Conservation (phyloP, 495 filamentous ascomycete species). For the Thozetella sp. region DNA sequence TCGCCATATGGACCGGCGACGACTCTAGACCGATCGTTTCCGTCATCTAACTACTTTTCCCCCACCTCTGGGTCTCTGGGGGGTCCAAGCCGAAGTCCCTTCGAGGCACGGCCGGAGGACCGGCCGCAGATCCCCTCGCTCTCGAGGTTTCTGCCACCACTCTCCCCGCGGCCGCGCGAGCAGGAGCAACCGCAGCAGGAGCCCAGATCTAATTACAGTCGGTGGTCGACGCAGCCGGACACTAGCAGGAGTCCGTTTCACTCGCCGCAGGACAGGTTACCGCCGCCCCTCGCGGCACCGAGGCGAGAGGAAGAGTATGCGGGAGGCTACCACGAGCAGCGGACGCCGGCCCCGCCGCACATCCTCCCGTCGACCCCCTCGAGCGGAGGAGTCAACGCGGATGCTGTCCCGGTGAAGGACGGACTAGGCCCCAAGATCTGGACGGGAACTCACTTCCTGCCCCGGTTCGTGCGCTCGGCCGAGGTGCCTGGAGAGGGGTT, state of each 20-base stretch:
- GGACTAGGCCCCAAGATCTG: slow-evolving; percentile 61
- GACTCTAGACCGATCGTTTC: slow-evolving; percentile 26
- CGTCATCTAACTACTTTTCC: slow-evolving; percentile 50
- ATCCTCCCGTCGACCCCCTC: slow-evolving; percentile 39
- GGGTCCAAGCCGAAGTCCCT: slow-evolving; percentile 26
- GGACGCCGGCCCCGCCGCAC: slow-evolving; percentile 15
- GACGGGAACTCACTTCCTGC: slow-evolving; percentile 61
- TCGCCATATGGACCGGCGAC: slow-evolving; percentile 30
- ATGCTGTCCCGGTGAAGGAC: slow-evolving; percentile 49
- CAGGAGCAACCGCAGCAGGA: slow-evolving; percentile 26
- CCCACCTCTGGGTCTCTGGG: slow-evolving; percentile 22
- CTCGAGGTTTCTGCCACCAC: slow-evolving; percentile 40
- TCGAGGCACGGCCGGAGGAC: slow-evolving; percentile 38
- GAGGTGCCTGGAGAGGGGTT: slow-evolving; percentile 77
- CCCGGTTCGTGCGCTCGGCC: slow-evolving; percentile 56
- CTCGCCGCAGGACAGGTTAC: slow-evolving; percentile 19
- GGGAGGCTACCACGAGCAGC: slow-evolving; percentile 24
- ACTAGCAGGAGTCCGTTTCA: slow-evolving; percentile 26
- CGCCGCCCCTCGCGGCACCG: slow-evolving; percentile 13
- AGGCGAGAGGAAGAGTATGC: slow-evolving; percentile 16
- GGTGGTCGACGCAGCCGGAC: slow-evolving; percentile 31
- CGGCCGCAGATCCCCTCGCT: slow-evolving; percentile 38
- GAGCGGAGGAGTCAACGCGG: slow-evolving; percentile 34
- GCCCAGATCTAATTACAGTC: slow-evolving; percentile 19
- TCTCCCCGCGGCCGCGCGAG: slow-evolving; percentile 35